Evolutionary conservation across 2,329 filamentous ascomycete species (phyloP), one percentile per base, ranked within the genome.

Genomic region (Paracorniculantispora psalliotae): DNA sequence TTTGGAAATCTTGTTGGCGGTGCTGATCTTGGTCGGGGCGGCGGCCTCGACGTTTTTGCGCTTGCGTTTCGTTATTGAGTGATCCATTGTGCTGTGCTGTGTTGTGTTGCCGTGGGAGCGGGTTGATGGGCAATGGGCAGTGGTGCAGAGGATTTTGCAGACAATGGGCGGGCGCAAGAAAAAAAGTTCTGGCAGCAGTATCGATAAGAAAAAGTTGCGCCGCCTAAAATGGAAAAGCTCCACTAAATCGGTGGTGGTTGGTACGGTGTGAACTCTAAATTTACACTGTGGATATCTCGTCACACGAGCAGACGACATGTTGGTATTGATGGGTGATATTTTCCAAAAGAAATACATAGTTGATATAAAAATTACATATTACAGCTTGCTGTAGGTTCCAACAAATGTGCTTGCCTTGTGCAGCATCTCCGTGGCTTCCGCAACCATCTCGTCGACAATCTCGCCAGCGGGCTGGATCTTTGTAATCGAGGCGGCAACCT

Each of bases 381-480:
- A 80, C 59, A 80, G 64, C 66, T 72, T 76, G 63, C 77, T 79
- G 66, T 71, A 75, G 39, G 67, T 68, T 21, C 62, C 69, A 61
- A 92, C 71, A 73, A 89, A 92, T 2, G 74, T 73, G 41, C 80
- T 76, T 4, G 86, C 88, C 28, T 80, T 69, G 26, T 79, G 84
- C 66, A 96, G 69, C 79, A 88, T 84, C 1, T 82, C 79, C 9
- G 86, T 84, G 1, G 90, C 91, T 71, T 92, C 87, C 21, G 76
- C 74, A 10, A 96, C 90, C 91, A 97, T 97, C 65, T 96, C 91
- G 61, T 86, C 82, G n/a, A 97, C 86, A 76, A 97, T 96, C 64
- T 87, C 82, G 49, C 78, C 82, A 0, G 93, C 93, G 0, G 92
- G 91, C 77, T 94, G 86, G 61, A 97, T 84, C 65, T 87, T 84